Conservation (phyloP, 805 yeast species). For the Candida montana region DNA sequence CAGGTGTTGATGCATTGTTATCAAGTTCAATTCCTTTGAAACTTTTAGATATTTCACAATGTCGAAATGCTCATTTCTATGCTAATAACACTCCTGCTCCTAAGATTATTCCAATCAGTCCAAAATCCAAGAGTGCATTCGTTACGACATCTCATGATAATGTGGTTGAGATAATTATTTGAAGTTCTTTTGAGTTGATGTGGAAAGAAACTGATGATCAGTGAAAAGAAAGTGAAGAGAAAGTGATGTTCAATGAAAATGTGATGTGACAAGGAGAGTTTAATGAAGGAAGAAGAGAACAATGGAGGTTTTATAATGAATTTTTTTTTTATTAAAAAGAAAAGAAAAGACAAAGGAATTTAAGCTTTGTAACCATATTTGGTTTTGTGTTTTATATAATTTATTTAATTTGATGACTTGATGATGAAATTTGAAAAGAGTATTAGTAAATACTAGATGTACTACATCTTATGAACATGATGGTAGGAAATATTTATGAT, state of each 20-base stretch:
- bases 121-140: conserved; percentile 51
- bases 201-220: no score
- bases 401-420: conserved; percentile 7
- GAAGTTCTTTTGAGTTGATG: no score
- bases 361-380: no score
- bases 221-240: no score
- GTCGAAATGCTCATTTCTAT: conserved; percentile 61
- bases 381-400: background rate
- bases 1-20: conserved; percentile 65
- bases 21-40: conserved; percentile 49
- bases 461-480: background rate
- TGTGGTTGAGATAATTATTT: conserved; percentile 53
- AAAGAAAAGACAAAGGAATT: no score
- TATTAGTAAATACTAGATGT: background rate
- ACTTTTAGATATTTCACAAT: conserved; percentile 60
- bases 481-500: background rate
- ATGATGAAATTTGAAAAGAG: background rate
- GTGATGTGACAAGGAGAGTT: no score
- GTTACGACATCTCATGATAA: conserved; percentile 49
- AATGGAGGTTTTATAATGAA: no score
- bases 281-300: no score
- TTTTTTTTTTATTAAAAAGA: no score
- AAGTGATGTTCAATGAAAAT: no score
- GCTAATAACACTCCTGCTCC: conserved; percentile 59
- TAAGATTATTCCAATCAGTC: conserved; percentile 38